phyloP scores from a whole-genome alignment of 257 asterid species.

The Rauvolfia tetraphylla region DNA sequence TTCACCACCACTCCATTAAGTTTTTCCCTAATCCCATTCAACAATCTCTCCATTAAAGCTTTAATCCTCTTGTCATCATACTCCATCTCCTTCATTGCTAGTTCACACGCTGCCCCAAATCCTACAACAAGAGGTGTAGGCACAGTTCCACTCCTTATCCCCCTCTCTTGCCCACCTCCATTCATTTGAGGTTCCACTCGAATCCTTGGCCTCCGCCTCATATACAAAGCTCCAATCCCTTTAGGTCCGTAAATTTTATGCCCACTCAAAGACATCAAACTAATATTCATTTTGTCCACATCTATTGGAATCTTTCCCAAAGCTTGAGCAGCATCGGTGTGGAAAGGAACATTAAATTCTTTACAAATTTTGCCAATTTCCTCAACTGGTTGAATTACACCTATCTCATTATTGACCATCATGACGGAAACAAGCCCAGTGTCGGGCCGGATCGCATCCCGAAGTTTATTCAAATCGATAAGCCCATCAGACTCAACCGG shows the following conservation, averaged over 20 bases:
- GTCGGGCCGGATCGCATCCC: slow-evolving; percentile 73
- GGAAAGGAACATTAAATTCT: slow-evolving; percentile 73
- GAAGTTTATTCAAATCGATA: slow-evolving; percentile 55
- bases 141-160: slow-evolving; percentile 95
- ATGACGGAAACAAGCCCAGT: slow-evolving; percentile 84
- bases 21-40: slow-evolving; percentile 64
- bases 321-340: slow-evolving; percentile 95
- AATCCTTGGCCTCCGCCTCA: slow-evolving; percentile 90
- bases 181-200: slow-evolving; percentile 97
- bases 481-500: slow-evolving; percentile 78
- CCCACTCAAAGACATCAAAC: slow-evolving; percentile 95
- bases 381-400: slow-evolving; percentile 86
- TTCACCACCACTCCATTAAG: slow-evolving; percentile 84
- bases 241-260: slow-evolving; percentile 96
- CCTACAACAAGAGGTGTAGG: slow-evolving; percentile 95
- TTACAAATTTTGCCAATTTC: slow-evolving; percentile 88
- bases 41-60: slow-evolving; percentile 55
- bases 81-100: slow-evolving; percentile 92
- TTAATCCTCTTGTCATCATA: slow-evolving; percentile 71
- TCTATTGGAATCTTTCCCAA: slow-evolving; percentile 85
- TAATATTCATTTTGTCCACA: slow-evolving; percentile 83
- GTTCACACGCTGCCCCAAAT: slow-evolving; percentile 89
- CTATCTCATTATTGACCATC: slow-evolving; percentile 99
- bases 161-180: slow-evolving; percentile 99
- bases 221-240: slow-evolving; percentile 88